phyloP scores from a whole-genome alignment of 2,329 filamentous ascomycete genomes.

The Microsporum ferrugineum region DNA sequence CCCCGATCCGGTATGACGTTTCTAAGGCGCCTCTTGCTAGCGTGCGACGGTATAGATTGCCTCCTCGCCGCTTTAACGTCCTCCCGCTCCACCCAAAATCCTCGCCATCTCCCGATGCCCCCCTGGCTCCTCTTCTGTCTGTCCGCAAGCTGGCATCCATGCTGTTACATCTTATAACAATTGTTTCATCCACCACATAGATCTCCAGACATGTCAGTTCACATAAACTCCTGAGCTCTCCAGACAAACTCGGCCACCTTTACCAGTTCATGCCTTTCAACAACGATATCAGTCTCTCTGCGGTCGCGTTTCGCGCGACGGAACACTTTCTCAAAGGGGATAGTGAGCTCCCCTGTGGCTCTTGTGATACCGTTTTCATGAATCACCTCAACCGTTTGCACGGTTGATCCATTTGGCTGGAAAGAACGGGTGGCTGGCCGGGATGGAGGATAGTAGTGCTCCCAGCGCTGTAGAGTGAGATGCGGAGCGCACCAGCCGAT shows the following conservation, averaged over 20 bases:
- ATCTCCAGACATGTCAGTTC: neutral
- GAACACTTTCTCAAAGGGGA: slow-evolving; percentile 1
- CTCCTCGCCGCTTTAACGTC: too few species aligned
- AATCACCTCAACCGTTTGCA: neutral
- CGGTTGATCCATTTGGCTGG: neutral
- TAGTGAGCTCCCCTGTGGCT: neutral
- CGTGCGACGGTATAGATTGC: too few species aligned
- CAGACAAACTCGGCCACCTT: neutral
- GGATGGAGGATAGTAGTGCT: neutral
- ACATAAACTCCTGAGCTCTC: neutral
- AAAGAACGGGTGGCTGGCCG: neutral
- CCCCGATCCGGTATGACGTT: too few species aligned
- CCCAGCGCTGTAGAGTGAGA: neutral
- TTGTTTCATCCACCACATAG: too few species aligned
- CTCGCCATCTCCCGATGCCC: too few species aligned
- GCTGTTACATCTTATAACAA: too few species aligned
- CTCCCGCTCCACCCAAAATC: too few species aligned
- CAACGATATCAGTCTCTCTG: neutral
- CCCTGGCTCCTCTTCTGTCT: too few species aligned
- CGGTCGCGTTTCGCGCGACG: neutral
- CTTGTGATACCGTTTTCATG: neutral
- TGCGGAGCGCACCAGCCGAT: neutral
- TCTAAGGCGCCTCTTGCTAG: too few species aligned
- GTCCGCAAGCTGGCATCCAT: too few species aligned
- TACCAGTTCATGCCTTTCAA: neutral